Percentiles rank a stretch among this genome's conserved stretches.
Conservation (phyloP, 768 basidiomycete genomes). For the Termitomyces sp. region DNA sequence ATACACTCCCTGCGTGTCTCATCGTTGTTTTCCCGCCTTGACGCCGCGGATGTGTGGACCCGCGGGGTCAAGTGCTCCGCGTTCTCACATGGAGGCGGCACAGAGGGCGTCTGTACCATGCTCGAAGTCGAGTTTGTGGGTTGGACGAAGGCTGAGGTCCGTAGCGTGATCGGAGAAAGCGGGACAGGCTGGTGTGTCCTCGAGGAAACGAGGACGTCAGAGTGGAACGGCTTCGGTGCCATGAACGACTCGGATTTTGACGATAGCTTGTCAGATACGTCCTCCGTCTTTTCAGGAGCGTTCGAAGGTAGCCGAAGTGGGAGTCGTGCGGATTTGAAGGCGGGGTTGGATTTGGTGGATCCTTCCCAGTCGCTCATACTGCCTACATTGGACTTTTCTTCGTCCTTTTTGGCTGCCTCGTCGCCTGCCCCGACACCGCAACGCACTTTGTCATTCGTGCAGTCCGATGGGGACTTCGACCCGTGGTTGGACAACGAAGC, state of each 20-base stretch:
- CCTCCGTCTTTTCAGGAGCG: slow-evolving; percentile 22
- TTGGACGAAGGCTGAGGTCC: slow-evolving; percentile 63
- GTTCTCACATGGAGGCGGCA: slow-evolving; percentile 38
- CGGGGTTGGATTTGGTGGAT: slow-evolving; percentile 30
- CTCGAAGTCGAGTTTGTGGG: slow-evolving; percentile 68
- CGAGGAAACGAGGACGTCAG: slow-evolving; percentile 39
- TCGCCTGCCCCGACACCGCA: slow-evolving; percentile 8
- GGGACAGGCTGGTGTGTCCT: slow-evolving; percentile 72
- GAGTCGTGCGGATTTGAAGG: slow-evolving; percentile 10
- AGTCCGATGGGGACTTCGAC: slow-evolving; percentile 21
- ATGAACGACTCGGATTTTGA: slow-evolving; percentile 22
- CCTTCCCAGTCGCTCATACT: slow-evolving; percentile 65
- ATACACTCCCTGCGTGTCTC: slow-evolving; percentile 60
- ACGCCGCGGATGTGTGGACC: slow-evolving; percentile 63
- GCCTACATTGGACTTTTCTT: slow-evolving; percentile 73
- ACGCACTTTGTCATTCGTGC: slow-evolving; percentile 10
- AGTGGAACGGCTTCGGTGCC: slow-evolving; percentile 17
- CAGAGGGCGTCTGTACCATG: slow-evolving; percentile 54
- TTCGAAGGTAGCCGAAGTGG: slow-evolving; percentile 9
- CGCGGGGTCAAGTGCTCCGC: slow-evolving; percentile 55
- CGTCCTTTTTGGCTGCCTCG: slow-evolving; percentile 28
- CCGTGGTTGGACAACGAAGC: slow-evolving; percentile 24
- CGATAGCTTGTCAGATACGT: slow-evolving; percentile 24
- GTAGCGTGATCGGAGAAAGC: slow-evolving; percentile 63
- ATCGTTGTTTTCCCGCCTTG: slow-evolving; percentile 65